phyloP scores from a whole-genome alignment of 164 flowering plant species.

The Chimonanthus salicifolius region DNA sequence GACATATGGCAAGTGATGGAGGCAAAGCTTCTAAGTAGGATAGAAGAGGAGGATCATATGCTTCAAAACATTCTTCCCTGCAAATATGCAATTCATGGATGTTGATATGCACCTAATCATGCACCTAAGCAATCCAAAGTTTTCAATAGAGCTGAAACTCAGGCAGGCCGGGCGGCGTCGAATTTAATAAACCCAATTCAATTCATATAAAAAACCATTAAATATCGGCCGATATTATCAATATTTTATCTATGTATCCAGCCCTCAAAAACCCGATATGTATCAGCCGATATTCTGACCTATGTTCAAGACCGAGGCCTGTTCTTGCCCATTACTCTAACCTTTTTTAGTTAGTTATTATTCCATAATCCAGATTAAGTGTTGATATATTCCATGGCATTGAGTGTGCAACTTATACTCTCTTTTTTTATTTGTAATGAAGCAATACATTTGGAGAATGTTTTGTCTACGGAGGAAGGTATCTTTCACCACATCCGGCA shows the following conservation, averaged over 20 bases:
- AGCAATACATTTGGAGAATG: slow-evolving; percentile 27
- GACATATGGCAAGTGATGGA: slow-evolving; percentile 3
- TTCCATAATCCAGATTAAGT: not conserved
- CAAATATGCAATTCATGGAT: not conserved
- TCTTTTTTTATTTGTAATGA: not conserved
- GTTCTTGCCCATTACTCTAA: no score
- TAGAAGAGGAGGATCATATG: slow-evolving; percentile 17
- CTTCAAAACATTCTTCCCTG: slow-evolving; percentile 22
- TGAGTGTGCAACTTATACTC: no score
- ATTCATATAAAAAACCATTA: no score
- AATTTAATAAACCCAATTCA: no score
- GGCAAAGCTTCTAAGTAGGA: slow-evolving; percentile 35
- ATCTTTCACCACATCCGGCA: slow-evolving; percentile 1
- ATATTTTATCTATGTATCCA: no score
- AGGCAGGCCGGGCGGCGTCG: no score
- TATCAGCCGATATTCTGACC: not conserved
- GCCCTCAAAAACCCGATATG: not conserved
- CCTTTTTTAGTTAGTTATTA: no score
- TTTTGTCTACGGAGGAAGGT: slow-evolving; percentile 15
- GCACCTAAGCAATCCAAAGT: no score
- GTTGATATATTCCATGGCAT: not conserved
- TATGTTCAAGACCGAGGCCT: no score
- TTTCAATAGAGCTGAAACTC: not conserved
- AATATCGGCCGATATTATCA: no score
- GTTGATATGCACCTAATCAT: not conserved